Evolutionary conservation across 2,329 filamentous ascomycete genomes (phyloP).

Genomic region (Ophioceras dolichostomum): DNA sequence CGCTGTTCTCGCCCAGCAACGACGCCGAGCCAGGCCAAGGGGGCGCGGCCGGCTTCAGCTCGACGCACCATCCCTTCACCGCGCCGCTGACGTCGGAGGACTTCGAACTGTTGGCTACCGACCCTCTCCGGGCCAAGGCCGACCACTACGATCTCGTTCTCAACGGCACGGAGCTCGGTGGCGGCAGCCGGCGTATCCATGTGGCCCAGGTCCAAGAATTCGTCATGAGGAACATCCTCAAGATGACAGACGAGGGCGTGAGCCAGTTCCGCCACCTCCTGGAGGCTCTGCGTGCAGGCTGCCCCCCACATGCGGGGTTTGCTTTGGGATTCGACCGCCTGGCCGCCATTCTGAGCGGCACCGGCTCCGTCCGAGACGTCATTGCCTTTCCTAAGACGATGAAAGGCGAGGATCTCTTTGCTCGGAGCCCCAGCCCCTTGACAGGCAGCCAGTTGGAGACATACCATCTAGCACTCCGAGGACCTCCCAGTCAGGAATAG

Average conservation of each 20-base stretch:
- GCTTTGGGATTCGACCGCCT: conserved; percentile 87
- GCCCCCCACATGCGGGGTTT: conserved; percentile 89
- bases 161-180: conserved; percentile 89
- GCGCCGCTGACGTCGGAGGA: conserved; percentile 64
- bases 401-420: conserved; percentile 75
- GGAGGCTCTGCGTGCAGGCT: conserved; percentile 69
- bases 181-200: conserved; percentile 88
- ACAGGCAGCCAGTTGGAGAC: conserved; percentile 40
- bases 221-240: conserved; percentile 70
- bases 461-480: conserved; percentile 30
- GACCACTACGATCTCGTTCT: conserved; percentile 95
- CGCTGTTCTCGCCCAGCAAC: conserved; percentile 71
- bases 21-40: conserved; percentile 65
- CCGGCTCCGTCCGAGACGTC: conserved; percentile 73
- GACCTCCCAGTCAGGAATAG: no score
- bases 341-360: conserved; percentile 65
- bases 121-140: conserved; percentile 61
- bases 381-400: conserved; percentile 96
- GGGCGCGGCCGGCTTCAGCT: conserved; percentile 64
- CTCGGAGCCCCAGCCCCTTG: conserved; percentile 62
- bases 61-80: conserved; percentile 94
- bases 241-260: conserved; percentile 62
- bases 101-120: conserved; percentile 57
- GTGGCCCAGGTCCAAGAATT: conserved; percentile 71
- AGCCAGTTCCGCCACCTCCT: conserved; percentile 76